Evolutionary conservation across 2,329 filamentous ascomycete genomes (phyloP).

Genomic region (Ceratocystis colombiana): DNA sequence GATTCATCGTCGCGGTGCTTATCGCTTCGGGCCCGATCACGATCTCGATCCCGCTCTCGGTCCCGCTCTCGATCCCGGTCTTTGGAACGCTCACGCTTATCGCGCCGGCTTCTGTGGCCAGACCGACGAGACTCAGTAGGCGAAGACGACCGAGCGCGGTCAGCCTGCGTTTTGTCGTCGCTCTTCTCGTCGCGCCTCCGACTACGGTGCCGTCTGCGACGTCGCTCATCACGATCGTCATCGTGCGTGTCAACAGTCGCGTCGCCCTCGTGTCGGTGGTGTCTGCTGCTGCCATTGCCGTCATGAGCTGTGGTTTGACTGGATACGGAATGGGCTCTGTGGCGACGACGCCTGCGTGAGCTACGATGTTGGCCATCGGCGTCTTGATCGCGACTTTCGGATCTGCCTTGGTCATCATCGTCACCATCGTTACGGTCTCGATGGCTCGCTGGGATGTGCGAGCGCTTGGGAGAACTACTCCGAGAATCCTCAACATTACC

Average conservation of each 20-base stretch:
- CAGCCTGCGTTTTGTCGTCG: constrained; percentile 39
- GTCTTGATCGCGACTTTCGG: constrained; percentile 25
- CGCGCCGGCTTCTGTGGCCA: constrained; percentile 48
- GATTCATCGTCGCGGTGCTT: constrained; percentile 40
- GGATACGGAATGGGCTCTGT: constrained; percentile 30
- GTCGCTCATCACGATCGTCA: constrained; percentile 29
- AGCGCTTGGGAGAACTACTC: constrained; percentile 40
- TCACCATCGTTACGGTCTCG: constrained; percentile 14
- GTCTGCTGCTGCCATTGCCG: constrained; percentile 9
- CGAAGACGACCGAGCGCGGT: constrained; percentile 56
- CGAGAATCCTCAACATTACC: constrained; percentile 31
- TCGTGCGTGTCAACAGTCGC: constrained; percentile 10
- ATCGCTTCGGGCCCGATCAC: constrained; percentile 34
- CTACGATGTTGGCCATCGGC: constrained; percentile 23
- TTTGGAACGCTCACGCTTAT: constrained; percentile 43
- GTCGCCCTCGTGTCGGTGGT: constrained; percentile 20
- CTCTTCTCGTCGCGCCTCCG: constrained; percentile 41
- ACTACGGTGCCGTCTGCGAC: constrained; percentile 39
- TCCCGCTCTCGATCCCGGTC: constrained; percentile 34
- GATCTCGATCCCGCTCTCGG: constrained; percentile 28
- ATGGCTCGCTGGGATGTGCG: constrained; percentile 27
- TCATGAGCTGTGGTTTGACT: constrained; percentile 28
- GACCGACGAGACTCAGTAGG: constrained; percentile 48
- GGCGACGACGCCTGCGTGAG: constrained; percentile 28
- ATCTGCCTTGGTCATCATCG: constrained; percentile 21